Base-by-base conservation (phyloP, 306 rosid species). In the Rubus parviflorus region DNA sequence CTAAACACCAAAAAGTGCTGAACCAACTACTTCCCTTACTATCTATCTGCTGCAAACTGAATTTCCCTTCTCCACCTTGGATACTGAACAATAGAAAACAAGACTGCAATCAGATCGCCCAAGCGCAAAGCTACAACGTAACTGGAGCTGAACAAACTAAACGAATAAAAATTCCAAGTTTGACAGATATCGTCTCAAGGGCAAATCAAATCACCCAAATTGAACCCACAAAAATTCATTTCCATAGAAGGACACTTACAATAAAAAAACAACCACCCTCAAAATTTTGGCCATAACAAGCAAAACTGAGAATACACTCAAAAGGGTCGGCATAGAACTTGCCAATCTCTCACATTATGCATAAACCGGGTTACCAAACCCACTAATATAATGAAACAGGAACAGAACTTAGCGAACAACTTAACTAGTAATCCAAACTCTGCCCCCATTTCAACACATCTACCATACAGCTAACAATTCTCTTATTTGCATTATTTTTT, bases 251-350 rank as follows among this genome's bases (percentile, higher is more conserved):
- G 71, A 23, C 9, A 14, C 56, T 54, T 41, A 67, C 64, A 51
- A 46, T 62, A 54, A 49, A 51, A 37, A 62, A 74, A 70, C 75
- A 79, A 45, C 60, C 12, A 51, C 74, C 83, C 41, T 49, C 25
- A 48, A 58, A 17, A 60, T 40, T 53, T 38, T n/a, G 68, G 58
- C 53, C 53, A 41, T 20, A 17, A 45, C 20, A 45, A 19, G 54
- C 11, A 74, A 72, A 42, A n/a, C 42, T 22, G 17, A 58, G 15
- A 30, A 57, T 63, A 51, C 72, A 73, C 77, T 37, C 14, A 45
- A 73, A 72, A 37, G 37, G 6, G 38, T 57, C 73, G 4, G 62
- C 64, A 16, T 16, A 20, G 23, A 86, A 81, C 79, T 82, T 73
- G 73, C 70, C 37, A 42, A 75, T 40, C 68, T 56, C 71, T 53